Base-by-base conservation (phyloP, 345 rosid species). In the Fremontodendron californicum region DNA sequence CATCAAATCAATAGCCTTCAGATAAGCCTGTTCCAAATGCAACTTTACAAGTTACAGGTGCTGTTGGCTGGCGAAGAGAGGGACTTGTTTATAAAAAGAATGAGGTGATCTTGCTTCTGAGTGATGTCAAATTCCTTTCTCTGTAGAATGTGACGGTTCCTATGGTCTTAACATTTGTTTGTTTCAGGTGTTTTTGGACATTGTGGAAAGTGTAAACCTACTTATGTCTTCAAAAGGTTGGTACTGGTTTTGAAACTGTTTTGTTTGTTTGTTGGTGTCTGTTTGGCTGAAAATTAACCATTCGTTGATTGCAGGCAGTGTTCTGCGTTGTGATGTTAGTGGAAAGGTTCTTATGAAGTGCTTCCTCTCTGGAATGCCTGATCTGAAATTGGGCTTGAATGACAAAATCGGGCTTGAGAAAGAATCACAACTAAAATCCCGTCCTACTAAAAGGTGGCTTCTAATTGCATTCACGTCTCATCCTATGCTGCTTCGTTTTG, bases 321-420 rank as follows among this genome's bases (percentile, higher is more conserved):
- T 94, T 61, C 87, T 96, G 35, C 73, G 97, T 29, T 96, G 99
- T 84, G 99, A 96, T 84, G 99, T 94, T 77, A 94, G 97, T 18
- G 98, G 99, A 64, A 96, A 96, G 89, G 83, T 96, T 74, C 89
- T 94, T 67, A 94, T 96, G 99, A 96, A 96, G 87, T 96, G 99
- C 83, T 94, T 96, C 83, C 96, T 96, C 67, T 94, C 98, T 73
- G 99, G 98, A 87, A 96, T 96, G 99, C 99, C 98, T 83, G 99
- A 96, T 88, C 78, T 96, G 86, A 96, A 96, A 85, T 83, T 96
- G 93, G 99, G 98, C 16, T 90, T 96, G 82, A 60, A 60, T 29
- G 65, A 60, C 27, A 60, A 60, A 29, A 60, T 60, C 27, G 65
- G 65, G 7, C 65, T 60, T 29, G 65, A 60, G 65, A 60, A 60